Conservation (phyloP, 192 early-diverging fungal species). For the Mortierella claussenii region DNA sequence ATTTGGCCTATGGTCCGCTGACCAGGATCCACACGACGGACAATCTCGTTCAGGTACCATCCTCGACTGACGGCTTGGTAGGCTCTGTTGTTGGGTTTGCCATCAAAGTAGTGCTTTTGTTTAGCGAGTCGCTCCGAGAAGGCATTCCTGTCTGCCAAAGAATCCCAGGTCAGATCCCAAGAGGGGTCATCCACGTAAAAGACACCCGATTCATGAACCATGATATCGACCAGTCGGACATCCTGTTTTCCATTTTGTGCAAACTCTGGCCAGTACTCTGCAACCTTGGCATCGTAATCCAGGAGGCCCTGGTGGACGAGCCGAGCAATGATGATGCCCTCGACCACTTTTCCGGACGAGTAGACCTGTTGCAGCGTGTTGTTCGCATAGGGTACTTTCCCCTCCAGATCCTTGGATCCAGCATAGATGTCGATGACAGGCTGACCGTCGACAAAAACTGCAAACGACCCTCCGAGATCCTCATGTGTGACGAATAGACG, state of each 20-base stretch:
- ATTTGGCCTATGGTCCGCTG: constrained; percentile 69
- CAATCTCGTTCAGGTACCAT: constrained; percentile 80
- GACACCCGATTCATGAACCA: constrained; percentile 74
- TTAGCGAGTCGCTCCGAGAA: constrained; percentile 62
- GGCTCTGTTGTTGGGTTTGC: constrained; percentile 53
- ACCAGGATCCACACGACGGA: constrained; percentile 68
- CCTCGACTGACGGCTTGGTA: constrained; percentile 76
- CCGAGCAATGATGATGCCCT: constrained; percentile 66
- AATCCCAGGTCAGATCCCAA: constrained; percentile 52
- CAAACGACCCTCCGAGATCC: constrained; percentile 59
- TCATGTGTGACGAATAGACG: constrained; percentile 51
- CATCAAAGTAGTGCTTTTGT: constrained; percentile 75
- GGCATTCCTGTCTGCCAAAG: constrained; percentile 60
- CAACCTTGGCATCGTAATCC: constrained; percentile 60
- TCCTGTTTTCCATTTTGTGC: constrained; percentile 73
- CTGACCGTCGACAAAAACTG: constrained; percentile 60
- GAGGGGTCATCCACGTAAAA: constrained; percentile 64
- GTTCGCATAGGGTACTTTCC: constrained; percentile 55
- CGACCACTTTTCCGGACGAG: constrained; percentile 70
- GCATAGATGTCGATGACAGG: constrained; percentile 70
- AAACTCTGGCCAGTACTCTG: constrained; percentile 81
- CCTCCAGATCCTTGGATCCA: constrained; percentile 62
- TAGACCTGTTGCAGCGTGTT: constrained; percentile 73
- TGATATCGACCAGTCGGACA: constrained; percentile 69
- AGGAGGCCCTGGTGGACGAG: constrained; percentile 67